Evolutionary conservation across 495 filamentous ascomycete species (phyloP).

Genomic region (Penicillium arizonense): DNA sequence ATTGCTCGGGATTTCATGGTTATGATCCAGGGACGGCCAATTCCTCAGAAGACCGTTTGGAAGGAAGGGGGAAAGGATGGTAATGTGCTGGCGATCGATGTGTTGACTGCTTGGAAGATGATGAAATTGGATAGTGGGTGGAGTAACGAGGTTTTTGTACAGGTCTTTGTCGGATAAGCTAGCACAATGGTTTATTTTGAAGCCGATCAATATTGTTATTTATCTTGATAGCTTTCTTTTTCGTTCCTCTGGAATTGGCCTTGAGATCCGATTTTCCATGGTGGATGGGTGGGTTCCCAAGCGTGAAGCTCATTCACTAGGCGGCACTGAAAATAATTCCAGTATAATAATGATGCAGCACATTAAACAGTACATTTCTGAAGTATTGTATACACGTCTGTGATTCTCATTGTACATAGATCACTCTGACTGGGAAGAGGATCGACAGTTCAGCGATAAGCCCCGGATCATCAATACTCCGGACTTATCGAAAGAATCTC

Average conservation of each 20-base stretch:
- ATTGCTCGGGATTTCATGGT: constrained; percentile 72
- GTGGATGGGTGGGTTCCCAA: too few species aligned
- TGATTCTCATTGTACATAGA: too few species aligned
- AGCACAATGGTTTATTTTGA: neutral
- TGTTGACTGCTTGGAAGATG: constrained; percentile 74
- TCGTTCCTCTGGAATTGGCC: too few species aligned
- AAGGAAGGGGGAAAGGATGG: constrained; percentile 44
- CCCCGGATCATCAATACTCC: constrained; percentile 24
- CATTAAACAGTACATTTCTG: too few species aligned
- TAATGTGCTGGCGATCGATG: constrained; percentile 73
- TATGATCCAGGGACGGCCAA: constrained; percentile 64
- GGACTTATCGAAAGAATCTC: constrained; percentile 26
- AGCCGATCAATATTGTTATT: too few species aligned
- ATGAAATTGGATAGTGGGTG: constrained; percentile 70
- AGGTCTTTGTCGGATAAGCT: constrained; percentile 51
- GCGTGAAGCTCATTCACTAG: too few species aligned
- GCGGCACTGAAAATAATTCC: too few species aligned
- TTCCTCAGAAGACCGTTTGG: constrained; percentile 67
- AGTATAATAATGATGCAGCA: too few species aligned
- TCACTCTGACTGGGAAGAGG: neutral
- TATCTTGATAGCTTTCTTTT: too few species aligned
- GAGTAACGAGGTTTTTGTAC: constrained; percentile 80
- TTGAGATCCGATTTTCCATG: too few species aligned
- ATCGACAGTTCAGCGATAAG: neutral
- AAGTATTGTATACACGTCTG: too few species aligned